phyloP scores from a whole-genome alignment of 2,329 filamentous ascomycete genomes.

The Epichloe coenophiala region DNA sequence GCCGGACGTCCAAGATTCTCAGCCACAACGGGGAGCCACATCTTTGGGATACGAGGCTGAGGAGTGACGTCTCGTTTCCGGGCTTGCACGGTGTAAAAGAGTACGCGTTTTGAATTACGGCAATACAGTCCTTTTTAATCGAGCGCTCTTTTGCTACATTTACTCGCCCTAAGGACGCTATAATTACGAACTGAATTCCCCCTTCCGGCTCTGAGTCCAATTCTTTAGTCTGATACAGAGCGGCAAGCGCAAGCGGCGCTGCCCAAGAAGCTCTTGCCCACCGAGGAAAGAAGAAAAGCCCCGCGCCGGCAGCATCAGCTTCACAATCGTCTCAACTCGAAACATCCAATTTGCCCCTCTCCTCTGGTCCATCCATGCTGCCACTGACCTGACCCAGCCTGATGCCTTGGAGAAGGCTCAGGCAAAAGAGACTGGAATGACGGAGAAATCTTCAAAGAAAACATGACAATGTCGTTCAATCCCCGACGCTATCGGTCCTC shows the following conservation, averaged over 20 bases:
- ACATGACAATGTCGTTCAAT: constrained; percentile 33
- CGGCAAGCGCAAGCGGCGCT: constrained; percentile 7
- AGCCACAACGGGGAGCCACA: neutral
- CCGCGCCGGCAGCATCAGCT: constrained; percentile 1
- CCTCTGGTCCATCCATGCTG: constrained; percentile 20
- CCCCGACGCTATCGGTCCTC: constrained; percentile 50
- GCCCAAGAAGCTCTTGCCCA: constrained; percentile 2
- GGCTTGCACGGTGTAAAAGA: too few species aligned
- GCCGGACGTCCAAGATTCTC: neutral
- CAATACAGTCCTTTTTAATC: neutral
- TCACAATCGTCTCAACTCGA: neutral
- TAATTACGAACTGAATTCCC: neutral
- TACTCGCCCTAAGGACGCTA: neutral
- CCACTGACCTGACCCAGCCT: constrained; percentile 17
- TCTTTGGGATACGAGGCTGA: neutral
- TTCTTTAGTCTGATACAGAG: neutral
- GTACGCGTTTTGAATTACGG: too few species aligned
- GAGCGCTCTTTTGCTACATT: neutral
- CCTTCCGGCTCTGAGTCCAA: neutral
- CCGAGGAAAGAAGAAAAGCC: neutral
- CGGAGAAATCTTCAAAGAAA: neutral
- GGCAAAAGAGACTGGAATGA: constrained; percentile 12
- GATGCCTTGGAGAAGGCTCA: constrained; percentile 25
- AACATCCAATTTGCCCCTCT: constrained; percentile 3
- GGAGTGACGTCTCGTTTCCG: neutral